phyloP scores from a whole-genome alignment of 179 eudicot species.

The Dionaea muscipula region DNA sequence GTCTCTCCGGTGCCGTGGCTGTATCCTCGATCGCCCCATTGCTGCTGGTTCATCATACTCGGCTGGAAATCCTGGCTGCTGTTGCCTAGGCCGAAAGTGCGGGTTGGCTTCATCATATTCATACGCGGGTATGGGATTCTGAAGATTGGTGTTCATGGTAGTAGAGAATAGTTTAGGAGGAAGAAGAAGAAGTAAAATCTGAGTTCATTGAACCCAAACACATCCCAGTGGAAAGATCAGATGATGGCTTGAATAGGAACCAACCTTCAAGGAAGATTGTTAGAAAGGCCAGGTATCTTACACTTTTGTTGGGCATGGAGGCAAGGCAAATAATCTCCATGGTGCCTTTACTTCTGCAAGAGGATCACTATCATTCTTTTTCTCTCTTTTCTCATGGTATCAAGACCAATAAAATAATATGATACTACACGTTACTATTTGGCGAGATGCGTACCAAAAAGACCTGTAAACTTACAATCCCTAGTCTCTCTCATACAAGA shows the following conservation, averaged over 20 bases:
- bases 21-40: slow-evolving; percentile 15
- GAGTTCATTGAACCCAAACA: slow-evolving; percentile 5
- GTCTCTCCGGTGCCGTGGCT: neutral
- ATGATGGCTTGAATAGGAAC: slow-evolving; percentile 13
- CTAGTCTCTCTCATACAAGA: too few species aligned
- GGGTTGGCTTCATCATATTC: slow-evolving; percentile 49
- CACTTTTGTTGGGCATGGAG: slow-evolving; percentile 20
- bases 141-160: neutral
- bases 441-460: too few species aligned
- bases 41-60: slow-evolving; percentile 10
- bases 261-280: slow-evolving; percentile 24
- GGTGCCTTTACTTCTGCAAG: slow-evolving; percentile 17
- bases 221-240: slow-evolving; percentile 1
- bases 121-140: slow-evolving; percentile 26
- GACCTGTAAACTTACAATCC: too few species aligned
- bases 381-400: too few species aligned
- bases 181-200: neutral
- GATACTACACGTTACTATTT: too few species aligned
- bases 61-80: slow-evolving; percentile 5
- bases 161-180: slow-evolving; percentile 1
- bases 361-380: too few species aligned
- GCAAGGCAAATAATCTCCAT: slow-evolving; percentile 73
- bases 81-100: slow-evolving; percentile 27
- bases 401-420: too few species aligned
- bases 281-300: slow-evolving; percentile 51